phyloP scores from a whole-genome alignment of 306 rosid genomes.

The Cucurbita maxima region DNA sequence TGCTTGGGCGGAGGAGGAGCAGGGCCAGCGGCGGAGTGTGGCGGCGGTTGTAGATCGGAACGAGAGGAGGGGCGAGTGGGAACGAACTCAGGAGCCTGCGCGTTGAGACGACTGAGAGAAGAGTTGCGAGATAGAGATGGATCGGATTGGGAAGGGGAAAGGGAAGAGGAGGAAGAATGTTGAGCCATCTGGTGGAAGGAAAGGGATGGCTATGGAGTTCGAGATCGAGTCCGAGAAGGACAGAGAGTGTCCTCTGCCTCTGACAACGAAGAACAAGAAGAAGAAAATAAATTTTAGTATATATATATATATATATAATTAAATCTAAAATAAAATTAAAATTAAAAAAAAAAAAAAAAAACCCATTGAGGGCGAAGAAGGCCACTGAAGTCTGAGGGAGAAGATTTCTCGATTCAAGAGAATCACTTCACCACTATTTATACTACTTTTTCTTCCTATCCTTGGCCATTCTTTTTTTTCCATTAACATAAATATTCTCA shows the following conservation, averaged over 20 bases:
- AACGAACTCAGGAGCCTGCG: slow-evolving; percentile 79
- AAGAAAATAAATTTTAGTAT: not conserved
- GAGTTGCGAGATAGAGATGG: slow-evolving; percentile 37
- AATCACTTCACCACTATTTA: not conserved
- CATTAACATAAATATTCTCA: not conserved
- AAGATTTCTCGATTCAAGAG: slow-evolving; percentile 14
- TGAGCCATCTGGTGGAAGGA: slow-evolving; percentile 27
- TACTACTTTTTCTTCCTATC: not conserved
- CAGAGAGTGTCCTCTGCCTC: not conserved
- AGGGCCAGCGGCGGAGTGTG: not conserved
- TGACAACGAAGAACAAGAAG: not conserved
- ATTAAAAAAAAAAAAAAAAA: not conserved
- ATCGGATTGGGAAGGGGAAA: slow-evolving; percentile 21
- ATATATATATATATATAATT: not conserved
- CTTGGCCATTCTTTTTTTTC: not conserved
- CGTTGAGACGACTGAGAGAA: slow-evolving; percentile 80
- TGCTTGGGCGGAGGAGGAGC: slow-evolving; percentile 26
- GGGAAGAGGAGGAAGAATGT: slow-evolving; percentile 6
- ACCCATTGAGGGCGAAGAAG: slow-evolving; percentile 13
- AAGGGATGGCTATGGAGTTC: not conserved
- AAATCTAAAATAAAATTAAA: not conserved
- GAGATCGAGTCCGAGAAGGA: not conserved
- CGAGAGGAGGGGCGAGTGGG: slow-evolving; percentile 44
- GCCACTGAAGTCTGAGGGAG: slow-evolving; percentile 12
- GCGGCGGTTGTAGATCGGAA: slow-evolving; percentile 26